Base-by-base conservation (phyloP, 202 grass and related monocot species). In the Setaria viridis region DNA sequence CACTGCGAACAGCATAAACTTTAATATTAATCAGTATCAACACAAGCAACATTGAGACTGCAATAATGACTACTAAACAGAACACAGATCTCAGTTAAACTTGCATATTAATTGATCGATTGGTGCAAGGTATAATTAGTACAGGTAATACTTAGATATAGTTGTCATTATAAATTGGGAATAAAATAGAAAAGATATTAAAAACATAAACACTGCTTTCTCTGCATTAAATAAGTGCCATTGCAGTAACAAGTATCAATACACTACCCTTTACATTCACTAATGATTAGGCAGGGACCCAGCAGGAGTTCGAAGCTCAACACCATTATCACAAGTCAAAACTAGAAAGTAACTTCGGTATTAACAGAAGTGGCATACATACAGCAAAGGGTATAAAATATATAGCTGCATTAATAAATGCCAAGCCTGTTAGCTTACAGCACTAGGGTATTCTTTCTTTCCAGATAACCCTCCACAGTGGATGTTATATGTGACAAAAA, bases 331-430 rank as follows among this genome's bases (percentile, higher is more conserved):
- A 63, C 9, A 3, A 86, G 8, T 15, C 69, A 49, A 4, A 62
- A 17, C 7, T 42, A 11, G 32, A 5, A 35, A 72, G 15, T 42
- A 2, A 48, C 34, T 30, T 11, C 34, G 49, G 34, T 50, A 21
- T 68, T 21, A 29, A 64, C 16, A 80, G 25, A 80, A 74, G 60
- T 57, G 25, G 10, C 29, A 74, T 12, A 49, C 11, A 76, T 72
- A 72, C n/a, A 56, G 30, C 0, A 6, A 10, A 47, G 21, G 43
- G 13, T 11, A 80, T 32, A 13, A 79, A 53, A 63, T 49, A 72
- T 53, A 80, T 62, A 51, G 11, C 29, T 70, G 70, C 12, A 37
- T 19, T 42, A 15, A 51, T 48, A 4, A 32, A 9, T 68, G 30
- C 19, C 21, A 57, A 39, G 49, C 55, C 63, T 67, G 13, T 6